Evolutionary conservation across 495 filamentous ascomycete species (phyloP).

Genomic region (Penicillium arizonense): DNA sequence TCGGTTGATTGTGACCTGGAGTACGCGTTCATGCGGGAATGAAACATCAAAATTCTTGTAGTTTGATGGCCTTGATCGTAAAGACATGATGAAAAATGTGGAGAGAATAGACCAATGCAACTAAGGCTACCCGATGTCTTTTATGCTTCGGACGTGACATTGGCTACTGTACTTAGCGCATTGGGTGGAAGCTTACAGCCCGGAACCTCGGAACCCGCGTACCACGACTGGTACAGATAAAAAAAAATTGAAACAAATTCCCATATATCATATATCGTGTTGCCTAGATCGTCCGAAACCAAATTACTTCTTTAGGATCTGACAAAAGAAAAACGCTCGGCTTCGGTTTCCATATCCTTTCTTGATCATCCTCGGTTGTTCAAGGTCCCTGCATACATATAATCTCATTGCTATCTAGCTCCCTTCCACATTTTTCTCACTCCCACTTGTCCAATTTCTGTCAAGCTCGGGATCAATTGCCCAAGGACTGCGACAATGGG

Average conservation of each 20-base stretch:
- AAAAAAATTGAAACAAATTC: background rate
- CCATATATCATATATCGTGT: background rate
- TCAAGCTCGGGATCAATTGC: background rate
- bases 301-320: background rate
- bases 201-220: conserved; percentile 3
- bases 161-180: background rate
- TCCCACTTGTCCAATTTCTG: background rate
- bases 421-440: background rate
- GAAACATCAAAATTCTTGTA: conserved; percentile 34
- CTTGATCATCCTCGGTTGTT: conserved; percentile 4
- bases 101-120: background rate
- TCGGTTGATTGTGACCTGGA: conserved; percentile 44
- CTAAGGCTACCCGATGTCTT: background rate
- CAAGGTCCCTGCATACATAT: conserved; percentile 3
- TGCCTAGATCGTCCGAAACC: background rate
- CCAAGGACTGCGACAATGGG: conserved; percentile 12
- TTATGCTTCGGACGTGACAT: background rate
- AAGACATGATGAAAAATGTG: conserved; percentile 19
- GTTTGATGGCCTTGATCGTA: conserved; percentile 12
- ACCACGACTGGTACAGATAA: conserved; percentile 1
- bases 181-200: background rate
- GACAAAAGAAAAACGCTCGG: background rate
- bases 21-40: conserved; percentile 40
- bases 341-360: conserved; percentile 3
- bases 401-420: background rate